Conservation (phyloP, 148 eudicot genomes). For the Vaccinium macrocarpon region DNA sequence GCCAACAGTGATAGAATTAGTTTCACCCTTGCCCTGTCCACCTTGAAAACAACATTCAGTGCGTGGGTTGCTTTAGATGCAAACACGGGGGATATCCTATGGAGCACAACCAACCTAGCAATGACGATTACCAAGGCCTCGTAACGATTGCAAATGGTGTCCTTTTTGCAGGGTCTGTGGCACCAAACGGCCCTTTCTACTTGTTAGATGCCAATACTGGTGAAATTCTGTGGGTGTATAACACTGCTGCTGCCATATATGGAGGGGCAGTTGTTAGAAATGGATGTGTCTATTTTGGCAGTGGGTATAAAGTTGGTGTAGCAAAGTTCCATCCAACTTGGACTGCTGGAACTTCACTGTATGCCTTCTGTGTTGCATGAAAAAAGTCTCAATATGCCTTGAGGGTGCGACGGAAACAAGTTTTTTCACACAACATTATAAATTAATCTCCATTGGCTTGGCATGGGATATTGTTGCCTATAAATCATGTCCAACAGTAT, state of each 20-base stretch:
- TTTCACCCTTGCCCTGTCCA: not conserved
- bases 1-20: not conserved
- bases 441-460: not conserved
- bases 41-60: not conserved
- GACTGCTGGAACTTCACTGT: slow-evolving; percentile 50
- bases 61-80: slow-evolving; percentile 8
- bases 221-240: slow-evolving; percentile 46
- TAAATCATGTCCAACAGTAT: not conserved
- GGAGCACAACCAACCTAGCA: slow-evolving; percentile 63
- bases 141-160: slow-evolving; percentile 51
- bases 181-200: slow-evolving; percentile 51
- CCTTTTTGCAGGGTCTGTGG: slow-evolving; percentile 59
- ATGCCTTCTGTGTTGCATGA: slow-evolving; percentile 43
- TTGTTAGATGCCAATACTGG: slow-evolving; percentile 47
- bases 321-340: slow-evolving; percentile 60
- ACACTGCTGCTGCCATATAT: slow-evolving; percentile 54
- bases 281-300: slow-evolving; percentile 57
- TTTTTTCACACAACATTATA: not conserved
- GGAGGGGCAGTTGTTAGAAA: slow-evolving; percentile 64
- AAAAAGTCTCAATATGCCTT: not conserved
- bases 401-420: not conserved
- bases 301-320: slow-evolving; percentile 42
- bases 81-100: slow-evolving; percentile 20
- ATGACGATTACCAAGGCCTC: slow-evolving; percentile 42
- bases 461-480: not conserved